Base-by-base conservation (phyloP, 768 basidiomycete species). In the Dentipellis sp. region DNA sequence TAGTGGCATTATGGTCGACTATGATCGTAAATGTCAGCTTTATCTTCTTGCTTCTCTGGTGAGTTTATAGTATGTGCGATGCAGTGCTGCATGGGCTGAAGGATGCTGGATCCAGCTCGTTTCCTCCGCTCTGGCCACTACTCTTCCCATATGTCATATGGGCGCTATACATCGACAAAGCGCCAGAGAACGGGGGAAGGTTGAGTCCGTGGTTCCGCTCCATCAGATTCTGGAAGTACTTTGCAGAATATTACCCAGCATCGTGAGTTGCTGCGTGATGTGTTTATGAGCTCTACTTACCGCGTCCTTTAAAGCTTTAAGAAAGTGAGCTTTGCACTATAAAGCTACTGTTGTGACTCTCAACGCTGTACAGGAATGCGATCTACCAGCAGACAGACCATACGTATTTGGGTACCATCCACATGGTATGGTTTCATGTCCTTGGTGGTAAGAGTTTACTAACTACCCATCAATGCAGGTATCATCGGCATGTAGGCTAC, bases 371-470 rank as follows among this genome's bases (percentile, higher is more conserved):
- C 63, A 94, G 93, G 93, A 92, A 72, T 86, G 83, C 37, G 91
- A 95, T 61, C 78, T 99, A 21, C 93, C 95, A 0, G 75, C 95
- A 10, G 91, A 97, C 68, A 75, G 94, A 59, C 86, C 91, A 17
- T 99, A 99, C 71, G 80, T 99, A 12, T 99, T 99, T 71, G 97
- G 95, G 8, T 97, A 97, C 70, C 97, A 99, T 70, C 97, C 97
- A 16, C 97, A 99, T 70, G 97, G 94, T 86, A 58, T 36, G 79
- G 67, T 45, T 35, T 10, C 19, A 8, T 19, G n/a, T 1, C 57
- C 34, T 37, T 6, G 29, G 29, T 6, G 6, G 6, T 29, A 29
- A 29, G 29, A 3, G 29, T 29, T 29, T 29, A 21, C 50, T 40
- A 34, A 22, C n/a, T 3, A 16, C 42, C 8, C 1, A 11, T 50